Percentiles rank a stretch among this genome's conserved stretches.
These are phyloP conservation scores for Mimosa bimucronata DNA, from an alignment of 306 rosid genomes.

Conservation along the genomic window DNA sequence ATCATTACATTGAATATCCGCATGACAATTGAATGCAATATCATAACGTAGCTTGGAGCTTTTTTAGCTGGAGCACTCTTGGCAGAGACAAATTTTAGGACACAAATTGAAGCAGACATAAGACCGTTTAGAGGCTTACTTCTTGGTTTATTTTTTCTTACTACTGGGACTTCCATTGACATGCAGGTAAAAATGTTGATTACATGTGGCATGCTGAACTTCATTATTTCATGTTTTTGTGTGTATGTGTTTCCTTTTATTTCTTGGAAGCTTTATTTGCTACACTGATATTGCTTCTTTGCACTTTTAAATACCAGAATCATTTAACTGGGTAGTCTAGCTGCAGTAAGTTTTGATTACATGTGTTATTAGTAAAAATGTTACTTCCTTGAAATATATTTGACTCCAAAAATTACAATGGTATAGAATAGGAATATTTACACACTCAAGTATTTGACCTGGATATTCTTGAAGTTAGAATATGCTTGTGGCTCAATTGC, in stretches of 20 bases:
- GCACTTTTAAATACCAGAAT: conserved; percentile 24
- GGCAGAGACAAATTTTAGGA: conserved; percentile 97
- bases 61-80: conserved; percentile 97
- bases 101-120: conserved; percentile 99
- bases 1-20: conserved; percentile 6
- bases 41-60: conserved; percentile 87
- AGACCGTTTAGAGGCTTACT: conserved; percentile 97
- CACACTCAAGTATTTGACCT: neutral
- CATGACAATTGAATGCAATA: conserved; percentile 36
- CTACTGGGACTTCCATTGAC: conserved; percentile 92
- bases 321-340: conserved; percentile 23
- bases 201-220: conserved; percentile 9
- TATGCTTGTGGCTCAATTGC: neutral
- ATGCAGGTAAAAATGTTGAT: conserved; percentile 61
- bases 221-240: neutral
- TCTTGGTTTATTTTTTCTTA: conserved; percentile 89
- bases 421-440: neutral
- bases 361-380: conserved; percentile 11
- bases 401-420: neutral
- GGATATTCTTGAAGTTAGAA: neutral
- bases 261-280: conserved; percentile 6
- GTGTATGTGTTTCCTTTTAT: neutral
- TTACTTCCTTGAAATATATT: neutral
- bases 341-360: neutral
- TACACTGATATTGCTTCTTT: conserved; percentile 21